Base-by-base conservation (phyloP, 108 stramenopile genomes). In the Conticribra guillardii region DNA sequence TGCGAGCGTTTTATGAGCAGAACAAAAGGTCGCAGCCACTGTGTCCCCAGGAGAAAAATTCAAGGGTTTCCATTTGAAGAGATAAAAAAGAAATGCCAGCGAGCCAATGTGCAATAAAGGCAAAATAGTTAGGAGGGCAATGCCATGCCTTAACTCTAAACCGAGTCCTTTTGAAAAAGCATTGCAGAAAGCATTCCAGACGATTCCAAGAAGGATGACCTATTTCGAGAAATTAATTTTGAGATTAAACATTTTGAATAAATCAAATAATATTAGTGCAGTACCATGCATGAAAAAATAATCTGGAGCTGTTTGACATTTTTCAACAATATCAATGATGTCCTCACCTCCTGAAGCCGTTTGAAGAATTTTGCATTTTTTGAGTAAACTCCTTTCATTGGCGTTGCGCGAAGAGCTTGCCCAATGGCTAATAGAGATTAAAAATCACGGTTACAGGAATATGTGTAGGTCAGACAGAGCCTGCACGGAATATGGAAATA, bases 131-230 rank as follows among this genome's bases (percentile, higher is more conserved):
- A 95, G 63, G 18, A 92, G 73, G 23, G 75, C 54, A 37, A 87
- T 26, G 16, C 71, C 83, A 63, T 88, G 84, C 11, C 65, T 53
- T n/a, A 84, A 33, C 29, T 83, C 80, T 14, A 95, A 61, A 18
- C 89, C 95, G 22, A 92, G 46, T 1, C 92, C 91, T 54, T 79
- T 84, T 8, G 80, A 60, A 75, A 97, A 95, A 2, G 96, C 88
- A 54, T 92, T 91, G 50, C 91, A 95, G 59, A 97, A 97, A 16
- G 95, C 92, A 78, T 93, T 96, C 91, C 89, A 95, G 24, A 95
- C 91, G 23, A 97, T 95, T 45, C 87, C 89, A 61, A 97, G 81
- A 29, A 97, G 72, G 17, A 93, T 81, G 18, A 82, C 61, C 79
- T 82, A 28, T 15, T 22, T 0, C 32, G 29, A 57, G 55, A 31